Evolutionary conservation across 768 basidiomycete species (phyloP), one percentile per base, ranked within the genome.

Genomic region (Phanerochaete sordida): DNA sequence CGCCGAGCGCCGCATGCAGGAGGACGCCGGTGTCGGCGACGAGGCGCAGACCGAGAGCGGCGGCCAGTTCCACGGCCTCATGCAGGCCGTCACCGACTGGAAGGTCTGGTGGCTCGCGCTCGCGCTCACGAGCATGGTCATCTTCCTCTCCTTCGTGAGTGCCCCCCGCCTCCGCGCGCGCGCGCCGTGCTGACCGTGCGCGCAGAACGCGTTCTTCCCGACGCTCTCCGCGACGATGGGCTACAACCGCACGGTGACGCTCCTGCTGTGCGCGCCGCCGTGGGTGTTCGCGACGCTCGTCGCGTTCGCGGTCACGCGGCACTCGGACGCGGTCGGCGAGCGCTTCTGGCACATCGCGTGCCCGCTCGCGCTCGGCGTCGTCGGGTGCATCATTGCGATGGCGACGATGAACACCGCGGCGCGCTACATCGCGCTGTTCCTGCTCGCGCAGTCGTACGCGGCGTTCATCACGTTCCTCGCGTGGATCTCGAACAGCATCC

Each of bases 21-120:
- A 90, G 65, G 90, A 91, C 59, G 75, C 76, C 28, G 84, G 83
- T 31, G 75, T 82, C 16, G 75, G 78, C 12, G 83, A 85, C 57
- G 75, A 81, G 46, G 74, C 73, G 30, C 76, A 81, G 61, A 77
- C 73, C 9, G 77, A 79, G 52, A 54, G 23, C 49, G 65, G 73
- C 11, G 75, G 71, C 5, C 73, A 74, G 16, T 64, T 69, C 15
- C 70, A 73, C 24, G 89, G 88, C 9, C 68, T 92, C 2, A 62
- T 72, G 9, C 68, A 87, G 62, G 88, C 91, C 12, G 44, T 91
- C 58, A 77, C 76, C 21, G 93, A 95, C 67, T 85, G 87, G 88
- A 90, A 87, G 70, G 90, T 95, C 39, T 94, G 91, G 88, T 90
- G 83, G 82, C 77, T 95, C 46, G 79, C 87, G 21, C 57, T 91